A percentile compares a stretch with the other conserved stretches of the same genome.
These are phyloP conservation scores for Paramecium sexaurelia DNA, from an alignment of 73 alveolate genomes.

Conservation along the genomic window DNA sequence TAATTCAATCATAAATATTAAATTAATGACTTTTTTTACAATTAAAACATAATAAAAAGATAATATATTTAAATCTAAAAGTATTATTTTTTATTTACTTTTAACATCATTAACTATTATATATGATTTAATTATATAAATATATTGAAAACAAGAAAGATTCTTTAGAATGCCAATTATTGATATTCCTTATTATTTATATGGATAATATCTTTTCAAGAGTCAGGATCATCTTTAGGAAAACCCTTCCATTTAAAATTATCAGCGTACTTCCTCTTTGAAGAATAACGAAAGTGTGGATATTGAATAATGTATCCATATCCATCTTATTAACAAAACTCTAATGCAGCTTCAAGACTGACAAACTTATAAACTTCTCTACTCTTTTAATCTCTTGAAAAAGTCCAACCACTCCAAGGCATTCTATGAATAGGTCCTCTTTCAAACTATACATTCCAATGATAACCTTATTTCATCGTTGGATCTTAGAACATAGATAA, in stretches of 20 bases:
- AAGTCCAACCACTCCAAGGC: constrained; percentile 57
- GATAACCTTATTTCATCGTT: constrained; percentile 2
- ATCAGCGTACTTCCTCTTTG: constrained; percentile 76
- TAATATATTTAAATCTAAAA: no score
- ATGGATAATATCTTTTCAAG: constrained; percentile 15
- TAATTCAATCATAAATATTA: background rate
- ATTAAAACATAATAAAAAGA: no score
- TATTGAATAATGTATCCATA: constrained; percentile 74
- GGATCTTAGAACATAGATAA: background rate
- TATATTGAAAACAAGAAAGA: background rate
- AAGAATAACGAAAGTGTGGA: constrained; percentile 72
- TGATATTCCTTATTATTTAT: background rate
- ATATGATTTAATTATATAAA: no score
- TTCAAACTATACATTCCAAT: constrained; percentile 40
- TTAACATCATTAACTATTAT: no score
- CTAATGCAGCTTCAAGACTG: constrained; percentile 70
- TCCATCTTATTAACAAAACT: constrained; percentile 67
- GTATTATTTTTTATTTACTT: no score
- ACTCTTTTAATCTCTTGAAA: background rate
- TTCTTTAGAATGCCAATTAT: background rate
- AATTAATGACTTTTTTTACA: background rate
- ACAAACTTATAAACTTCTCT: background rate
- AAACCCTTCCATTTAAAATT: constrained; percentile 80
- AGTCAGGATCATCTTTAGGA: constrained; percentile 62
- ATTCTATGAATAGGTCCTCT: background rate